Percentiles rank a stretch among this genome's conserved stretches.
phyloP scores from a whole-genome alignment of 306 rosid species.

The Prunus kanzakura region DNA sequence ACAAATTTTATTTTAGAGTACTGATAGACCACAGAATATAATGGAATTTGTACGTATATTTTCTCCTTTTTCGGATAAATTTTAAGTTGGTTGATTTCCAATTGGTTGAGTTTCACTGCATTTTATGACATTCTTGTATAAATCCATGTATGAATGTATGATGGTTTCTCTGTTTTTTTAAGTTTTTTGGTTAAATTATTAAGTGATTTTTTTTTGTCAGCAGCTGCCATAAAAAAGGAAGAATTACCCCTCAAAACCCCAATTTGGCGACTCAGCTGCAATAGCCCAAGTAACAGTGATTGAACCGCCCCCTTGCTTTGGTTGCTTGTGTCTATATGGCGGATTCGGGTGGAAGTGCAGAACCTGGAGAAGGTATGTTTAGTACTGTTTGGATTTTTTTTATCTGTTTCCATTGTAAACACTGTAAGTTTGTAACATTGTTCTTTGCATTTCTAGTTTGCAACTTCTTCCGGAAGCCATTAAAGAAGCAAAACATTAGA shows the following conservation, averaged over 20 bases:
- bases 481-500: constrained; percentile 38
- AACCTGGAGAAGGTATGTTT: constrained; percentile 36
- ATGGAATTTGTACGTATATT: not conserved
- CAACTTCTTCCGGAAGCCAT: constrained; percentile 46
- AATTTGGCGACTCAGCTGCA: not conserved
- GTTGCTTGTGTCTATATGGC: constrained; percentile 21
- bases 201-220: not conserved
- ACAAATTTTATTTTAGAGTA: not conserved
- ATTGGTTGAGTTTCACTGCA: not conserved
- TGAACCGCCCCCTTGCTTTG: not conserved
- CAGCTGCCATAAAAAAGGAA: not conserved
- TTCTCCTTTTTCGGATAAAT: not conserved
- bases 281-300: not conserved
- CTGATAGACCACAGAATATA: not conserved
- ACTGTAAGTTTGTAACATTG: not conserved
- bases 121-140: not conserved
- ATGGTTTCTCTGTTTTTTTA: not conserved
- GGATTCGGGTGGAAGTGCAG: constrained; percentile 29
- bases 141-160: not conserved
- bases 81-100: not conserved
- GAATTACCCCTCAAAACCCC: not conserved
- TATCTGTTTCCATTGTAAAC: not conserved
- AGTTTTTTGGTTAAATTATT: not conserved
- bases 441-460: constrained; percentile 31
- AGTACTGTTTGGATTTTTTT: not conserved